A percentile compares a stretch with the other conserved stretches of the same genome.
These are phyloP conservation scores for Podospora pseudocomata DNA, from an alignment of 495 filamentous ascomycete species.

Conservation along the genomic window DNA sequence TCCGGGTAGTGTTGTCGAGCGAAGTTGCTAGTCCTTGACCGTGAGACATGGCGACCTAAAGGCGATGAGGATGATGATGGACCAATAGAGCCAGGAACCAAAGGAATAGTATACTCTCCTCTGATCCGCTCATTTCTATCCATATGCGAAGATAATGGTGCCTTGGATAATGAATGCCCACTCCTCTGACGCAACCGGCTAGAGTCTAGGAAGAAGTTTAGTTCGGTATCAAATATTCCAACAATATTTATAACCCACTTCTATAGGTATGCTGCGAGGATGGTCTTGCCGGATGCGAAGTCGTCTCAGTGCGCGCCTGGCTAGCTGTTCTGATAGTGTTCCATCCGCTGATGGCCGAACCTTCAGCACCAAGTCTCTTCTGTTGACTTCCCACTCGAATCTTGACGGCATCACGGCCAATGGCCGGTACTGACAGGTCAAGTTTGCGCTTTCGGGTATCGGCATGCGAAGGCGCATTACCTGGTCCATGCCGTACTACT, in stretches of 20 bases:
- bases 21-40: slow-evolving; percentile 5
- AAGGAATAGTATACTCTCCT: background rate
- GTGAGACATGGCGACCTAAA: slow-evolving; percentile 19
- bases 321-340: background rate
- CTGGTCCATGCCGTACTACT: background rate
- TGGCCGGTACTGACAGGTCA: background rate
- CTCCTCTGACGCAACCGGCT: background rate
- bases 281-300: background rate
- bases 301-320: background rate
- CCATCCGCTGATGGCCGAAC: background rate
- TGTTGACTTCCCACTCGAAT: slow-evolving; percentile 42
- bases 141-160: background rate
- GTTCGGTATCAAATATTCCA: background rate
- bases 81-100: background rate
- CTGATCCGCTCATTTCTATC: background rate
- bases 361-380: slow-evolving; percentile 24
- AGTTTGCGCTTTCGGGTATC: background rate
- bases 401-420: slow-evolving; percentile 23
- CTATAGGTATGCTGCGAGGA: background rate
- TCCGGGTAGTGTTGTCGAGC: slow-evolving; percentile 5
- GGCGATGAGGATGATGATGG: slow-evolving; percentile 10
- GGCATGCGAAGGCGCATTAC: background rate
- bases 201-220: background rate
- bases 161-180: background rate
- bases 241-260: background rate